Percentiles rank a stretch among this genome's conserved stretches.
Evolutionary conservation across 1,284 basidiomycete species (phyloP).

Genomic region (Meira miltonrushii): DNA sequence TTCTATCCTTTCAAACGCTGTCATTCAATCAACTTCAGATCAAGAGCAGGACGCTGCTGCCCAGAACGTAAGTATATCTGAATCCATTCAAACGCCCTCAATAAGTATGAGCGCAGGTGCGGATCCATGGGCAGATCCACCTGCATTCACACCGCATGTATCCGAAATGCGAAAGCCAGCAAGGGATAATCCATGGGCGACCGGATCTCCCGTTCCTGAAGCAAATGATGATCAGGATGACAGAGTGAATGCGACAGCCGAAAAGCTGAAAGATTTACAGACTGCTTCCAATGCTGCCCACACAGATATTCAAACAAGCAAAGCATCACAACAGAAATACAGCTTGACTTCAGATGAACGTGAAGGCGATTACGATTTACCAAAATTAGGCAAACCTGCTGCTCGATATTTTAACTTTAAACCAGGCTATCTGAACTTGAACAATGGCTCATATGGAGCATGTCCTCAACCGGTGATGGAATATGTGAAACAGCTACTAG

Average conservation of each 20-base stretch:
- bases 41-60: not conserved
- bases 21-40: not conserved
- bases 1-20: too few relatives aligned
- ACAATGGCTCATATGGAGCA: constrained; percentile 12
- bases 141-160: not conserved
- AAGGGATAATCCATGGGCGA: constrained; percentile 8
- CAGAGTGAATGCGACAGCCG: not conserved
- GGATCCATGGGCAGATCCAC: constrained; percentile 14
- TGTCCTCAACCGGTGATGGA: constrained; percentile 15
- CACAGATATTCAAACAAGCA: not conserved
- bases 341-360: not conserved
- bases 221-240: too few relatives aligned
- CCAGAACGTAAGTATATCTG: not conserved
- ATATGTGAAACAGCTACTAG: not conserved
- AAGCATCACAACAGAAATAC: not conserved
- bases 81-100: not conserved
- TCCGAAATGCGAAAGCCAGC: not conserved
- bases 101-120: constrained; percentile 11
- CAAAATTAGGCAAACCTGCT: constrained; percentile 4
- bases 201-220: constrained; percentile 3
- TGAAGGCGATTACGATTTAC: constrained; percentile 1
- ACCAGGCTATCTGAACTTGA: constrained; percentile 5
- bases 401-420: constrained; percentile 3
- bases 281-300: not conserved
- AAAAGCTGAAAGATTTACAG: not conserved